These are phyloP conservation scores for Leishmania mexicana DNA, from an alignment of 208 protist genomes.

Conservation along the genomic window DNA sequence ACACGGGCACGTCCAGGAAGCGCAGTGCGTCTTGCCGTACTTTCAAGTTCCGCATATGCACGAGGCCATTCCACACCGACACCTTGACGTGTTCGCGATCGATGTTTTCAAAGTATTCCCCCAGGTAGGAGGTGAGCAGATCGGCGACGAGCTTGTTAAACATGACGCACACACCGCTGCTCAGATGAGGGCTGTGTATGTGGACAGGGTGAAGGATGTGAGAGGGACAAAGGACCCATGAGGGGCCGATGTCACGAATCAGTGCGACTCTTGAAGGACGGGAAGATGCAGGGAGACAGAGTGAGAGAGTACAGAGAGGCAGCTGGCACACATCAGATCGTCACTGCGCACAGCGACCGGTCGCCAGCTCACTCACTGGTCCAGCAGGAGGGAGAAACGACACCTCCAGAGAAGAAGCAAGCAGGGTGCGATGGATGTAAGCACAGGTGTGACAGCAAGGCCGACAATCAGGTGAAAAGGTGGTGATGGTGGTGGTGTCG, in stretches of 20 bases:
- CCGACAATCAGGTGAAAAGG: neutral
- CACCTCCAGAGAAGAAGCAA: neutral
- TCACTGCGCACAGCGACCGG: neutral
- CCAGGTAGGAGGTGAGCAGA: conserved; percentile 75
- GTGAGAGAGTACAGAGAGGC: neutral
- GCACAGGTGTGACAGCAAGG: neutral
- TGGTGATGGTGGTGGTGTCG: neutral
- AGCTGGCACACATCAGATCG: neutral
- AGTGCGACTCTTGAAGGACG: neutral
- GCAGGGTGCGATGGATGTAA: neutral
- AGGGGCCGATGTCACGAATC: neutral
- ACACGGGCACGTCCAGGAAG: conserved; percentile 60
- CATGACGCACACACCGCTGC: conserved; percentile 32
- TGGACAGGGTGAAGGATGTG: neutral
- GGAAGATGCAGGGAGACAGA: neutral
- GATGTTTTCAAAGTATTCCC: conserved; percentile 86
- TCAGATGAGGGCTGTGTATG: too few relatives aligned
- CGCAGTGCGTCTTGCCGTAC: conserved; percentile 73
- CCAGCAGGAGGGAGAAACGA: neutral
- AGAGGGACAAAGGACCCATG: neutral
- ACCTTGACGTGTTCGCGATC: conserved; percentile 86
- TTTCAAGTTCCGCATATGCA: conserved; percentile 61
- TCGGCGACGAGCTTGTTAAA: conserved; percentile 81
- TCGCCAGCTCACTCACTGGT: neutral
- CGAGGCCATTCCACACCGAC: conserved; percentile 78